Base-by-base conservation (phyloP, 352 stramenopile genomes). In the Phytophthora sp. region DNA sequence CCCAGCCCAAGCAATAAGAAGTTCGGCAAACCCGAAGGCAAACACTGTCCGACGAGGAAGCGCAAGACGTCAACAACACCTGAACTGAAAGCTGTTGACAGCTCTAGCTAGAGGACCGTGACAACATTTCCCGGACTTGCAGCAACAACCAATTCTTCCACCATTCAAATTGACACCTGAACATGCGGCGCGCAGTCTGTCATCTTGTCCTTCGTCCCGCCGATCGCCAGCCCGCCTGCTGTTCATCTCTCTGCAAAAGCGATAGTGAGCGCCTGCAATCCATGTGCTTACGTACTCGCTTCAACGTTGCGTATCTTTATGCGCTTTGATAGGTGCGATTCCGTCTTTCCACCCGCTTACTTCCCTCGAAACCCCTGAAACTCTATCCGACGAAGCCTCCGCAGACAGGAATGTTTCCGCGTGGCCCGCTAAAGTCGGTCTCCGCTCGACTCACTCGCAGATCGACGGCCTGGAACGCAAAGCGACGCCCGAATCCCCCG, bases 301-400 rank as follows among this genome's bases (percentile, higher is more conserved):
- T 62, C 54, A 62, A 62, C 54, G 8, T 58, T 64, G 56, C 56
- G 56, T 59, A 59, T 59, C 56, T 66, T 60, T 66, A 43, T 49
- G 55, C 45, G 15, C 12, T 64, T 65, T 58, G 46, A 59, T 59
- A 65, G 48, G 56, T 53, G 24, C 51, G 39, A 62, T 62, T 62
- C 50, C 26, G 42, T 53, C 6, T 4, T 34, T 13, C n/a, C 21
- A 52, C 4, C 2, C 6, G 1, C 20, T 20, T 56, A 26, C 12
- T 41, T 37, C 20, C 11, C 28, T 12, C 8, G n/a, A 9, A 35
- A 35, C 30, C 2, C n/a, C 11, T 20, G 17, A 53, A 39, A 32
- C 34, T 48, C 53, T 43, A 45, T 53, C 35, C 28, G 11, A 34
- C 28, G 11, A 34, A 34, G 6, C 28, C 28, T 34, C 28, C 11